Percentiles rank a stretch among this genome's conserved stretches.
These are phyloP conservation scores for Polytolypa hystricis DNA, from an alignment of 2,329 filamentous ascomycete genomes.

Conservation along the genomic window DNA sequence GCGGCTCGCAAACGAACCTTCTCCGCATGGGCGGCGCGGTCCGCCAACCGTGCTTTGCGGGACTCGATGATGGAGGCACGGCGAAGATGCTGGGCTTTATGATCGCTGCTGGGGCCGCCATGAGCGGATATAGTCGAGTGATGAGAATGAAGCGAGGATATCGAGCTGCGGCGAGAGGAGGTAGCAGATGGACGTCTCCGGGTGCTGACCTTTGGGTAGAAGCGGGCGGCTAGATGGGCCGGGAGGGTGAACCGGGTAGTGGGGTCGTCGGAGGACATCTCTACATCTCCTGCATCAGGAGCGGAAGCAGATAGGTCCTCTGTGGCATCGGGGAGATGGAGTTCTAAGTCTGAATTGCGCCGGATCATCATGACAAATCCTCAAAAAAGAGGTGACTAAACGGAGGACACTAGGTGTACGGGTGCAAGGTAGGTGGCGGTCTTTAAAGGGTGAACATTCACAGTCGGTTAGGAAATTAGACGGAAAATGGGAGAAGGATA, in stretches of 20 bases:
- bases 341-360: conserved; percentile 32
- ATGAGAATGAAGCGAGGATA: conserved; percentile 53
- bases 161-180: conserved; percentile 53
- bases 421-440: too few relatives aligned
- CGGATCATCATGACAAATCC: conserved; percentile 24
- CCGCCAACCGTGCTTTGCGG: conserved; percentile 52
- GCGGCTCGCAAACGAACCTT: conserved; percentile 54
- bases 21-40: conserved; percentile 54
- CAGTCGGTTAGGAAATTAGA: too few relatives aligned
- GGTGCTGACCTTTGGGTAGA: conserved; percentile 43
- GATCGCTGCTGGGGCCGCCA: conserved; percentile 44
- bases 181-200: conserved; percentile 50
- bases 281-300: conserved; percentile 25
- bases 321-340: conserved; percentile 28
- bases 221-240: conserved; percentile 51
- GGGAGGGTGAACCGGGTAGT: conserved; percentile 40
- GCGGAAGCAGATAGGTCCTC: conserved; percentile 13
- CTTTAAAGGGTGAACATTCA: too few relatives aligned
- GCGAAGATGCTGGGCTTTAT: conserved; percentile 54
- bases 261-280: conserved; percentile 31
- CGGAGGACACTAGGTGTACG: too few relatives aligned
- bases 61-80: conserved; percentile 54
- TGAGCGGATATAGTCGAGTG: conserved; percentile 42
- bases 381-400: too few relatives aligned
- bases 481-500: too few relatives aligned